Conservation (phyloP, 2,329 filamentous ascomycete species). For the Aspergillus ruber region DNA sequence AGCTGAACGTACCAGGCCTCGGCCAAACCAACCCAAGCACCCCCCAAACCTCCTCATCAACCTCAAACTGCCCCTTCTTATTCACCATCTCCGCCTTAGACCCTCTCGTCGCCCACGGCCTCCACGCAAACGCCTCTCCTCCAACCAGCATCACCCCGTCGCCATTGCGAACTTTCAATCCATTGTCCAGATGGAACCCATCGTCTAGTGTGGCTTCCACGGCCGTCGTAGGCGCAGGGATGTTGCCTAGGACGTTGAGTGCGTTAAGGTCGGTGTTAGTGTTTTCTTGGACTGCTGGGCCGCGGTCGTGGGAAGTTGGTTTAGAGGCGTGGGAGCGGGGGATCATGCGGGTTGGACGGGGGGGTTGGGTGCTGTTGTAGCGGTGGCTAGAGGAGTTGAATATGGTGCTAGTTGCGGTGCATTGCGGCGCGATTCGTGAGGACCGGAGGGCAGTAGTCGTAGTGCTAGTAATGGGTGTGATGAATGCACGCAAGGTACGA, state of each 20-base stretch:
- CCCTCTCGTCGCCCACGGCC: conserved; percentile 59
- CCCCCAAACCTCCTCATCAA: conserved; percentile 64
- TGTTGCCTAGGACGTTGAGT: conserved; percentile 71
- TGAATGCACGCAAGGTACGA: conserved; percentile 34
- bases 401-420: conserved; percentile 1
- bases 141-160: conserved; percentile 71
- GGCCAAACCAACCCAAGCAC: conserved; percentile 75
- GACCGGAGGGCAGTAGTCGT: conserved; percentile 7
- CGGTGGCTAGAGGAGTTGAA: conserved; percentile 10
- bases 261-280: conserved; percentile 66
- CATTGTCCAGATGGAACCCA: conserved; percentile 83
- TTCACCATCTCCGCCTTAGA: conserved; percentile 55
- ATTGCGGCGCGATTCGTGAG: conserved; percentile 4
- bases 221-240: conserved; percentile 69
- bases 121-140: conserved; percentile 84
- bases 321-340: conserved; percentile 29
- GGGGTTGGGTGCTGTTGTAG: conserved; percentile 18
- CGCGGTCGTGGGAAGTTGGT: conserved; percentile 49
- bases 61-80: conserved; percentile 72
- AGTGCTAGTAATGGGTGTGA: conserved; percentile 11
- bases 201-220: conserved; percentile 76
- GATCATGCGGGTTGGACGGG: conserved; percentile 26
- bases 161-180: conserved; percentile 61
- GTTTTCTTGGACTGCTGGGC: conserved; percentile 54
- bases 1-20: conserved; percentile 63